A percentile compares a stretch with the other conserved stretches of the same genome.
These are phyloP conservation scores for Podospora bellae-mahoneyi DNA, from an alignment of 495 filamentous ascomycete species.

Conservation along the genomic window DNA sequence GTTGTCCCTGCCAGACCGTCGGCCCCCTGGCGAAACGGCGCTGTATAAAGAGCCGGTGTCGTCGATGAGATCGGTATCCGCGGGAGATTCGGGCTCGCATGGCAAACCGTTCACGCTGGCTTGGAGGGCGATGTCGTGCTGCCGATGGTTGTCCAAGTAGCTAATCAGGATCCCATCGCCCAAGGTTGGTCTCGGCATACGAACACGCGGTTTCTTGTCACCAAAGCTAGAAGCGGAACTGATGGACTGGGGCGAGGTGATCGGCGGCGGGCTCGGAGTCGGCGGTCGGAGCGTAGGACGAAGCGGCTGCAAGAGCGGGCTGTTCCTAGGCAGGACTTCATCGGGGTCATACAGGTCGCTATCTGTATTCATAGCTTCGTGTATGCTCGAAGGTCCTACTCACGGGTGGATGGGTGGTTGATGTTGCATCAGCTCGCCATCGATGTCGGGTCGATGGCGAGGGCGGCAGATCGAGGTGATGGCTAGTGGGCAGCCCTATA, in stretches of 20 bases:
- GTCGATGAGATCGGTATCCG: constrained; percentile 21
- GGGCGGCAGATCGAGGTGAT: not conserved
- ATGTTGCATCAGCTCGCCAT: constrained; percentile 33
- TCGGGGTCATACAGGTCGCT: constrained; percentile 47
- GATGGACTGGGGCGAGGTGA: constrained; percentile 33
- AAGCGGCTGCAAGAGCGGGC: constrained; percentile 42
- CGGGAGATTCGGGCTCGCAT: constrained; percentile 27
- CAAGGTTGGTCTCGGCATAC: constrained; percentile 38
- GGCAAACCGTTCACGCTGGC: constrained; percentile 40
- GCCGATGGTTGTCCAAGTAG: constrained; percentile 49
- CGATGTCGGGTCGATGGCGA: constrained; percentile 20
- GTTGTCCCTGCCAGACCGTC: constrained; percentile 5
- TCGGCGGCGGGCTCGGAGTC: constrained; percentile 36
- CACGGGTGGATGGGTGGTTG: constrained; percentile 16
- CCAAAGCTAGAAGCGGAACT: constrained; percentile 39
- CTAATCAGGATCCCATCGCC: constrained; percentile 56
- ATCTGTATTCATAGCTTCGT: constrained; percentile 46
- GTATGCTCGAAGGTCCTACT: constrained; percentile 30
- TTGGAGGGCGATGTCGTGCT: constrained; percentile 43
- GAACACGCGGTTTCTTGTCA: constrained; percentile 42
- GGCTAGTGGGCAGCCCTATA: not conserved
- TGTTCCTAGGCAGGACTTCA: constrained; percentile 42
- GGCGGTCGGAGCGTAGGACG: constrained; percentile 39
- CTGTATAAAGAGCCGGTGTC: constrained; percentile 10
- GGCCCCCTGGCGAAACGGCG: constrained; percentile 12